phyloP scores from a whole-genome alignment of 2,329 filamentous ascomycete species.

The Pseudopithomyces chartarum region DNA sequence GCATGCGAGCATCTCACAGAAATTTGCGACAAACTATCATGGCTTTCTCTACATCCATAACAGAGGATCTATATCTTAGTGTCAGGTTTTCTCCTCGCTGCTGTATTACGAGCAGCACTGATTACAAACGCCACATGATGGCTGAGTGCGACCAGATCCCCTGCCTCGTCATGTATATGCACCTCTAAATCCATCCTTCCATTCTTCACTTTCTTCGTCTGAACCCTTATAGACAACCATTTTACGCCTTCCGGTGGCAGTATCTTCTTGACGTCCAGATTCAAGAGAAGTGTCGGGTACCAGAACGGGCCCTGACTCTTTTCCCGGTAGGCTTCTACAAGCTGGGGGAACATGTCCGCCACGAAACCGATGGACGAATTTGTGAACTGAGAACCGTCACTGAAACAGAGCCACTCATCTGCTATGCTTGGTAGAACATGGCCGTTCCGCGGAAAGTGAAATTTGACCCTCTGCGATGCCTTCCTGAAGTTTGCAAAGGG shows the following conservation, averaged over 20 bases:
- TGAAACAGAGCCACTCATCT: slow-evolving; percentile 72
- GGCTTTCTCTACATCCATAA: background rate
- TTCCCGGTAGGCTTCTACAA: slow-evolving; percentile 59
- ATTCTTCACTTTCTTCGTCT: slow-evolving; percentile 69
- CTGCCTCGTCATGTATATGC: slow-evolving; percentile 65
- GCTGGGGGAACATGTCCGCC: slow-evolving; percentile 70
- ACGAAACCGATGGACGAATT: slow-evolving; percentile 68
- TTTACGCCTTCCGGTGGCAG: slow-evolving; percentile 71
- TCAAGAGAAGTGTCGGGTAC: slow-evolving; percentile 78
- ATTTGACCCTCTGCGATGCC: slow-evolving; percentile 57
- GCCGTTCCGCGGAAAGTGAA: slow-evolving; percentile 57
- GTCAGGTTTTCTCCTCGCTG: slow-evolving; percentile 51
- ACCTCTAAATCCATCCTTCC: slow-evolving; percentile 78
- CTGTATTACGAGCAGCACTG: slow-evolving; percentile 66
- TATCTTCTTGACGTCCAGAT: slow-evolving; percentile 76
- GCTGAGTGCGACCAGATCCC: slow-evolving; percentile 70
- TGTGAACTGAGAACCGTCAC: slow-evolving; percentile 65
- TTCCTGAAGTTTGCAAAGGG: slow-evolving; percentile 54
- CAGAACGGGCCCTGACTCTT: slow-evolving; percentile 56
- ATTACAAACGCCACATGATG: slow-evolving; percentile 71
- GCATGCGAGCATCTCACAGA: background rate
- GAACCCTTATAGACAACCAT: slow-evolving; percentile 71
- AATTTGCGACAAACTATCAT: background rate
- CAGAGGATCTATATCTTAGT: slow-evolving; percentile 38
- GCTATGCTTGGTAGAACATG: slow-evolving; percentile 49